Conservation (phyloP, 2,329 filamentous ascomycete genomes). For the Hymenotorrendiella dingleyae region DNA sequence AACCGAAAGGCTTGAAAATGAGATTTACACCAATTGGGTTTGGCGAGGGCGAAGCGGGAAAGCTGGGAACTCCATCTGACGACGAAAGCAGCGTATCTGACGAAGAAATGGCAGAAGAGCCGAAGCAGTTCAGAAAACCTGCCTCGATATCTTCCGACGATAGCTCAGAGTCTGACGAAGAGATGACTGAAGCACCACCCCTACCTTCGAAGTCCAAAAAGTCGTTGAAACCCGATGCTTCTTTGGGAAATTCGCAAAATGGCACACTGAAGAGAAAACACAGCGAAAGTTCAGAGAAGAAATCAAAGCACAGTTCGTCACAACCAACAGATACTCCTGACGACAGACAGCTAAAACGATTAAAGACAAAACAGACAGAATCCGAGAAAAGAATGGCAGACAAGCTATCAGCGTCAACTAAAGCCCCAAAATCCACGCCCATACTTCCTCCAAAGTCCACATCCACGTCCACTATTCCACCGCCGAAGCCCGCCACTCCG, state of each 20-base stretch:
- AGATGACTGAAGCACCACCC: constrained; percentile 13
- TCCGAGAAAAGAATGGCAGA: constrained; percentile 13
- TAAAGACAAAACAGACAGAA: constrained; percentile 23
- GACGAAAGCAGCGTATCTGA: constrained; percentile 16
- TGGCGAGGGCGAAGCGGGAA: constrained; percentile 37
- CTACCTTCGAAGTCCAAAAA: constrained; percentile 4
- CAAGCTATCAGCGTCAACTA: constrained; percentile 15
- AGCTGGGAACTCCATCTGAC: constrained; percentile 29
- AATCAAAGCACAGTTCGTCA: constrained; percentile 26
- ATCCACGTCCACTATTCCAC: background rate
- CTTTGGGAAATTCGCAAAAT: constrained; percentile 1
- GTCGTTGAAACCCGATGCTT: constrained; percentile 4
- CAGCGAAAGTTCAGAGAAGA: constrained; percentile 15
- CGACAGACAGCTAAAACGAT: constrained; percentile 19
- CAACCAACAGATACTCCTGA: constrained; percentile 12
- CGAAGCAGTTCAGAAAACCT: constrained; percentile 8
- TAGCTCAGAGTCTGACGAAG: constrained; percentile 9
- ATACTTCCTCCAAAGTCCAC: background rate
- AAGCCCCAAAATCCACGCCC: background rate
- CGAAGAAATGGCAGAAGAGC: constrained; percentile 18
- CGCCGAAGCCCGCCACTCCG: background rate
- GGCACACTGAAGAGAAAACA: constrained; percentile 22
- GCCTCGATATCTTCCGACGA: constrained; percentile 4
- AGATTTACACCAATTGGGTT: constrained; percentile 63
- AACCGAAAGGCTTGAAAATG: constrained; percentile 62